Conservation (phyloP, 2,329 filamentous ascomycete genomes). For the Colletotrichum musicola region DNA sequence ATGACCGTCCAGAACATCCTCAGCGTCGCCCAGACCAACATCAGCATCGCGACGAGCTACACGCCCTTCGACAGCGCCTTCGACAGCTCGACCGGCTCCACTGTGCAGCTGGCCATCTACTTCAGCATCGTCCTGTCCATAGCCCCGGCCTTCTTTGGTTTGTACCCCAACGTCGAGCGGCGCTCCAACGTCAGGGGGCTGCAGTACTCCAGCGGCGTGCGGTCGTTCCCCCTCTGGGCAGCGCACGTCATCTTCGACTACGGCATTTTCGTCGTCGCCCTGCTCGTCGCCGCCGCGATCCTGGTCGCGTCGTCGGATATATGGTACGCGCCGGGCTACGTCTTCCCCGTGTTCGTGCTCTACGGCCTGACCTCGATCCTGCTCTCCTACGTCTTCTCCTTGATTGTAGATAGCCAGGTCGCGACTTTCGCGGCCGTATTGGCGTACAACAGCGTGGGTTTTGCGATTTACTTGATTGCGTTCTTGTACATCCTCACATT, state of each 20-base stretch:
- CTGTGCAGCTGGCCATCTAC: constrained; percentile 85
- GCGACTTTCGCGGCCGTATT: constrained; percentile 87
- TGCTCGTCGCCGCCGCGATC: constrained; percentile 76
- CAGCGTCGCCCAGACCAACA: constrained; percentile 74
- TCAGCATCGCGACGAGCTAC: constrained; percentile 78
- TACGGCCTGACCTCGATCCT: constrained; percentile 85
- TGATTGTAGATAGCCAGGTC: constrained; percentile 83
- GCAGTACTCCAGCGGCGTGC: constrained; percentile 92
- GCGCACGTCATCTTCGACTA: constrained; percentile 88
- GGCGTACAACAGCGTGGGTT: constrained; percentile 78
- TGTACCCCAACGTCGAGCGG: constrained; percentile 88
- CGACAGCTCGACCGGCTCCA: constrained; percentile 70
- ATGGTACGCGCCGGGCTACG: constrained; percentile 84
- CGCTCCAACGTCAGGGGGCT: constrained; percentile 83
- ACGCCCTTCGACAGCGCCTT: constrained; percentile 82
- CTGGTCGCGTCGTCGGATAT: constrained; percentile 73
- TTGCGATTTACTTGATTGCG: constrained; percentile 78
- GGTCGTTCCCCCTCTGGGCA: constrained; percentile 84
- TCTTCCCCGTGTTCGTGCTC: constrained; percentile 74
- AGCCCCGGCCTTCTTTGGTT: constrained; percentile 86
- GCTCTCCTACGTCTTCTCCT: constrained; percentile 83
- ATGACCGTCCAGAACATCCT: constrained; percentile 77
- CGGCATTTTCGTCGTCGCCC: constrained; percentile 74
- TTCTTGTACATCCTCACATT: constrained; percentile 69
- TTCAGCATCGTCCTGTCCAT: constrained; percentile 82